Base-by-base conservation (phyloP, 208 protist species). In the Blechomonas ayalai region DNA sequence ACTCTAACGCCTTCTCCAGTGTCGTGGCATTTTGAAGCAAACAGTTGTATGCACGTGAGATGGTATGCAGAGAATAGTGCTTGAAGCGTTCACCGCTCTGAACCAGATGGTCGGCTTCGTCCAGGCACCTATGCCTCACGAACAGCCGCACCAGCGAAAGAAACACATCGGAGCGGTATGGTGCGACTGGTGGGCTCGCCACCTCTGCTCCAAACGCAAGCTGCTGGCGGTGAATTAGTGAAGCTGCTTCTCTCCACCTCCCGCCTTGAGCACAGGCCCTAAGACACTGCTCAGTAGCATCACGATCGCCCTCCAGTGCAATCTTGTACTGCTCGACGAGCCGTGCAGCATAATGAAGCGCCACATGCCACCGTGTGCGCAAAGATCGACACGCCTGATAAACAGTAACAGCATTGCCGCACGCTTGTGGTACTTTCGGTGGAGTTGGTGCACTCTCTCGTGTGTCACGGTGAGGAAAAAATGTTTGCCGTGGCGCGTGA, bases 341-440 rank as follows among this genome's bases (percentile, higher is more conserved):
- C 18, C 39, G 24, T 22, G 45, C 47, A 26, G 67, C 61, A 40
- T 78, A 77, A 20, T 47, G 42, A 20, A 74, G 55, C 6, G 57
- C 46, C 18, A 53, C 2, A 44, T 51, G 22, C 57, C 49, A 71
- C 16, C 47, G 47, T 15, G 42, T 15, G 22, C 33, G 53, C 1
- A 89, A 43, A 0, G 54, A 61, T 9, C 59, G 47, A 43, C 71
- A 83, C 26, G 52, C 55, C 23, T 89, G 80, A 27, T 79, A 78
- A 6, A 84, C 57, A 5, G 74, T 77, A 5, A 89, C 69, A 18
- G 57, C 50, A 42, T 84, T 89, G 2, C 69, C 60, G 13, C 22
- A 45, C 25, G 80, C 39, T 16, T 19, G 36, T 19, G 37, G 15
- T 42, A 42, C 8, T n/a, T 12, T 8, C 16, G 37, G 7, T 10